Evolutionary conservation across 257 asterid genomes (phyloP).

Genomic region (Ehretia macrophylla): DNA sequence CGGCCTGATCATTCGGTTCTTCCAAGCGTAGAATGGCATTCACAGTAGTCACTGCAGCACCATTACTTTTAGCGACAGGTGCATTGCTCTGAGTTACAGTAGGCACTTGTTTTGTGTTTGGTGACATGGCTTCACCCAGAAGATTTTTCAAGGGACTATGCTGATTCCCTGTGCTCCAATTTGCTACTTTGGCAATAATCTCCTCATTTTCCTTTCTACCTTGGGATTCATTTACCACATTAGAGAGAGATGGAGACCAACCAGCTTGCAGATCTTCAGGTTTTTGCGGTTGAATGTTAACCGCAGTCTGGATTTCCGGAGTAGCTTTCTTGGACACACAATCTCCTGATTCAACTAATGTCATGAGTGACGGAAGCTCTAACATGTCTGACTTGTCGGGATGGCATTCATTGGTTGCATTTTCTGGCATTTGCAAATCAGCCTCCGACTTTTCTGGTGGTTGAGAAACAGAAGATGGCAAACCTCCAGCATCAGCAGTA

Average conservation of each 20-base stretch:
- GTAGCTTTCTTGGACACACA: conserved; percentile 16
- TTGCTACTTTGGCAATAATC: conserved; percentile 47
- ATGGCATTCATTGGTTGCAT: conserved; percentile 24
- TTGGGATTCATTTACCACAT: conserved; percentile 64
- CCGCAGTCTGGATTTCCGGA: conserved; percentile 46
- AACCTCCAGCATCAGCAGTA: conserved; percentile 20
- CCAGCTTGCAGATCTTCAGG: conserved; percentile 56
- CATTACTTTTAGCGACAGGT: conserved; percentile 31
- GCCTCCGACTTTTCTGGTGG: conserved; percentile 35
- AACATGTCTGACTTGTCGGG: conserved; percentile 40
- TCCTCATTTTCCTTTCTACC: conserved; percentile 86
- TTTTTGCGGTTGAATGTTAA: conserved; percentile 34
- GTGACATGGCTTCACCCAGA: conserved; percentile 64
- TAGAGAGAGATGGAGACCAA: conserved; percentile 70
- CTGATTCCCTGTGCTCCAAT: conserved; percentile 41
- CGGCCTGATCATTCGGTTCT: conserved; percentile 24
- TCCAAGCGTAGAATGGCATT: conserved; percentile 30
- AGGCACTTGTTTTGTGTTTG: conserved; percentile 38
- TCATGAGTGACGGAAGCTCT: conserved; percentile 76
- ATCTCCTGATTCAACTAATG: conserved; percentile 49
- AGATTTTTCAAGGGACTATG: conserved; percentile 49
- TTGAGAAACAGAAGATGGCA: conserved; percentile 1
- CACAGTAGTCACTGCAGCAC: conserved; percentile 29
- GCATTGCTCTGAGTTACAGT: conserved; percentile 30
- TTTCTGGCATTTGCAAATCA: conserved; percentile 29